phyloP scores from a whole-genome alignment of 192 early-diverging fungal genomes.

The Gamsiella multidivaricata region DNA sequence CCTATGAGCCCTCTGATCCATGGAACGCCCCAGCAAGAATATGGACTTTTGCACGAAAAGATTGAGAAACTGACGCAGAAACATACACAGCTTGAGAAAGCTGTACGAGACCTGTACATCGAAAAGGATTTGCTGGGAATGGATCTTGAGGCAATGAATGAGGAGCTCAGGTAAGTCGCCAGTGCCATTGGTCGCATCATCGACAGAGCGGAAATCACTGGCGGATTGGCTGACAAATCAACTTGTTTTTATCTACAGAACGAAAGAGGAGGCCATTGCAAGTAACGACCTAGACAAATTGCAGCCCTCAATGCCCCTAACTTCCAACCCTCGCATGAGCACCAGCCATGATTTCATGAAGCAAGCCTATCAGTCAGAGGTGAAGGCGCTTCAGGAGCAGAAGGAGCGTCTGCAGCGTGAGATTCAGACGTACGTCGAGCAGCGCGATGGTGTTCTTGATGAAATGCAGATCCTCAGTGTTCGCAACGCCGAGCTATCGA shows the following conservation, averaged over 20 bases:
- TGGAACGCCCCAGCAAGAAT: slow-evolving; percentile 37
- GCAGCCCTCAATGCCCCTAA: slow-evolving; percentile 5
- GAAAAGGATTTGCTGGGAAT: slow-evolving; percentile 50
- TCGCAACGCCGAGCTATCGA: slow-evolving; percentile 63
- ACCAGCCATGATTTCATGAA: slow-evolving; percentile 59
- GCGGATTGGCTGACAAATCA: too few species aligned
- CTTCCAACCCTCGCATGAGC: slow-evolving; percentile 44
- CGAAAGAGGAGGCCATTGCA: slow-evolving; percentile 56
- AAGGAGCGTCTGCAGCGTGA: slow-evolving; percentile 59
- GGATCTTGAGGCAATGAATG: slow-evolving; percentile 48
- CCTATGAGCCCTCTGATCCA: slow-evolving; percentile 41
- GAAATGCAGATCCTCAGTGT: slow-evolving; percentile 64
- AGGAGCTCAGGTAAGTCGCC: slow-evolving; percentile 44
- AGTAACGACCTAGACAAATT: slow-evolving; percentile 2
- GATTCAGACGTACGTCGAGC: slow-evolving; percentile 54
- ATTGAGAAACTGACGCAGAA: slow-evolving; percentile 29
- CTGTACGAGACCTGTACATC: slow-evolving; percentile 44
- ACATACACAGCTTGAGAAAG: slow-evolving; percentile 39
- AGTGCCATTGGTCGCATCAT: too few species aligned
- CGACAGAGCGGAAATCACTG: neutral
- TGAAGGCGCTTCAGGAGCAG: slow-evolving; percentile 59
- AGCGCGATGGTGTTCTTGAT: slow-evolving; percentile 62
- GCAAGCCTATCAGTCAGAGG: slow-evolving; percentile 55
- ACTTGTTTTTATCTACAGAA: slow-evolving; percentile 26
- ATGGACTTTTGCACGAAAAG: slow-evolving; percentile 18